phyloP scores from a whole-genome alignment of 2,329 filamentous ascomycete species.

The Rugonectria rugulosa region DNA sequence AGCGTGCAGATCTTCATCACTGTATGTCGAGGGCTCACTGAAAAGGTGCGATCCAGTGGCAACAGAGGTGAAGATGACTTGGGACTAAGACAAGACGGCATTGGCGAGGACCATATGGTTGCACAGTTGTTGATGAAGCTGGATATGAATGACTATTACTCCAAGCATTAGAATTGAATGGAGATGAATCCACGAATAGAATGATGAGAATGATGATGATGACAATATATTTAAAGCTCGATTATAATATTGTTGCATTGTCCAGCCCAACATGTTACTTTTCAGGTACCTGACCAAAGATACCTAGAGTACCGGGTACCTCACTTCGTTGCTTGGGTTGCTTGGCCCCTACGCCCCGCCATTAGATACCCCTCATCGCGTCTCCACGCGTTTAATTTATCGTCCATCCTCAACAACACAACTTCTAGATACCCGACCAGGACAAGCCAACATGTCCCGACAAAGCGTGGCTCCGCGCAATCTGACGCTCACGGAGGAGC shows the following conservation, averaged over 20 bases:
- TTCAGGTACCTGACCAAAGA: no score
- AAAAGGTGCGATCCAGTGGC: slow-evolving; percentile 60
- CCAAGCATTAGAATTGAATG: slow-evolving; percentile 32
- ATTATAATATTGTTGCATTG: no score
- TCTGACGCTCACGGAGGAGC: slow-evolving; percentile 88
- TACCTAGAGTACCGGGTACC: no score
- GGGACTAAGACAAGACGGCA: slow-evolving; percentile 47
- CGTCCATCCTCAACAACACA: slow-evolving; percentile 23
- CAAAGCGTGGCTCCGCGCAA: slow-evolving; percentile 57
- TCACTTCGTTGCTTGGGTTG: no score
- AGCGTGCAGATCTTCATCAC: slow-evolving; percentile 78
- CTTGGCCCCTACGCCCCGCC: no score
- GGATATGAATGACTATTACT: slow-evolving; percentile 76
- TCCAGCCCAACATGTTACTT: no score
- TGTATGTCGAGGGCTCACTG: slow-evolving; percentile 72
- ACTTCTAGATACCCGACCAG: background rate
- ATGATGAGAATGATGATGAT: background rate
- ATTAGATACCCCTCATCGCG: slow-evolving; percentile 44
- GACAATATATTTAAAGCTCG: no score
- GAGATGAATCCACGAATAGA: background rate
- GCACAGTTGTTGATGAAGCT: slow-evolving; percentile 72
- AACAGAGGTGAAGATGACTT: slow-evolving; percentile 40
- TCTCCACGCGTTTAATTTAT: slow-evolving; percentile 36
- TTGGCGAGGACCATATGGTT: slow-evolving; percentile 65
- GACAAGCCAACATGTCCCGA: slow-evolving; percentile 54